Conservation (phyloP, 257 asterid genomes). For the Solanum dulcamara region DNA sequence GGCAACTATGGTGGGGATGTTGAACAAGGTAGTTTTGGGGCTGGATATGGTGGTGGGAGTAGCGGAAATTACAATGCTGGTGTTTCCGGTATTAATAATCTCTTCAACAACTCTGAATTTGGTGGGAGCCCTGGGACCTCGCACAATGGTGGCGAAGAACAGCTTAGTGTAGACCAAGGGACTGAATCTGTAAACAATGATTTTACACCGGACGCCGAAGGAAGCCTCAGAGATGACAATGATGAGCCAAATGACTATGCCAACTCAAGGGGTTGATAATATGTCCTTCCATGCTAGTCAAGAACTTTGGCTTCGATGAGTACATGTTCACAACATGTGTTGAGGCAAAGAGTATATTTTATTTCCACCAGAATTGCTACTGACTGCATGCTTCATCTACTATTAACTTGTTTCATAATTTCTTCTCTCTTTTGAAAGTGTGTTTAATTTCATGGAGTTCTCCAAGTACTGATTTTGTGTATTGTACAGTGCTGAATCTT, state of each 20-base stretch:
- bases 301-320: not conserved
- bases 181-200: not conserved
- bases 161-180: not conserved
- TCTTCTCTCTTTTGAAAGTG: not conserved
- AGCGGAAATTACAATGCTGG: conserved; percentile 9
- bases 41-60: not conserved
- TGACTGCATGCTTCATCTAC: not conserved
- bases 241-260: conserved; percentile 10
- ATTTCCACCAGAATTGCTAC: not conserved
- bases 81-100: not conserved
- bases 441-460: not conserved
- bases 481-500: not conserved
- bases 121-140: not conserved
- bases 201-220: not conserved
- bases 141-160: not conserved
- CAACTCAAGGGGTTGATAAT: conserved; percentile 11
- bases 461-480: not conserved
- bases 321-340: not conserved
- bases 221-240: conserved; percentile 1
- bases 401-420: not conserved
- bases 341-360: not conserved
- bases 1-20: not conserved
- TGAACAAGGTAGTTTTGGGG: not conserved
- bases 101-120: not conserved
- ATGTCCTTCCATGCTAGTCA: not conserved